Evolutionary conservation across 2,329 filamentous ascomycete species (phyloP).

Genomic region (Massarina eburnea): DNA sequence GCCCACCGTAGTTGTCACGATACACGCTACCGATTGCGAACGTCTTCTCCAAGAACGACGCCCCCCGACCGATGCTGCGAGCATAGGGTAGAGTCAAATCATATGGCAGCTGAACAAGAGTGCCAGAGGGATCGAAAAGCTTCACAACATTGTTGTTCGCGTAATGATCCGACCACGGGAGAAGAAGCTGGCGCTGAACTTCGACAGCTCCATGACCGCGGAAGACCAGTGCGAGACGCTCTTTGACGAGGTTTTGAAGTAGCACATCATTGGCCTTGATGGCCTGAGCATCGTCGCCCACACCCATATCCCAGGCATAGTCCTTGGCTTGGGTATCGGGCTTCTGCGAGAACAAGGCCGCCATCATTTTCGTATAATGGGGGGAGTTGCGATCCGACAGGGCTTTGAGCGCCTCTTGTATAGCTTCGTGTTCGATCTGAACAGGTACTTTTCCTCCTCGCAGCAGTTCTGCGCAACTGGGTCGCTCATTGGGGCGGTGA

Average conservation of each 20-base stretch:
- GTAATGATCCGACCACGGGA: constrained; percentile 83
- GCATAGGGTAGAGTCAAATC: constrained; percentile 90
- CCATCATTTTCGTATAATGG: constrained; percentile 86
- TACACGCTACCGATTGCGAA: constrained; percentile 90
- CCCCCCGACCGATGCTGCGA: constrained; percentile 74
- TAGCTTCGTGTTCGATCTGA: constrained; percentile 89
- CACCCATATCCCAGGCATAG: constrained; percentile 51
- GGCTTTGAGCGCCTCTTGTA: constrained; percentile 78
- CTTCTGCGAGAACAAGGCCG: constrained; percentile 73
- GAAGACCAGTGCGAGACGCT: constrained; percentile 76
- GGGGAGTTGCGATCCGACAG: constrained; percentile 81
- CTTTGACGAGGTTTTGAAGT: constrained; percentile 72
- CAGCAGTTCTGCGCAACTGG: constrained; percentile 78
- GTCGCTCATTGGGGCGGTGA: constrained; percentile 79
- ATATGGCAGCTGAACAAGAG: constrained; percentile 89
- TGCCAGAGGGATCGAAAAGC: constrained; percentile 79
- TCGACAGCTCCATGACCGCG: constrained; percentile 88
- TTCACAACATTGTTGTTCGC: constrained; percentile 69
- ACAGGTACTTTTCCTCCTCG: constrained; percentile 85
- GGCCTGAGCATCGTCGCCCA: constrained; percentile 26
- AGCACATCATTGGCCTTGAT: constrained; percentile 60
- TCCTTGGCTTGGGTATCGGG: constrained; percentile 79
- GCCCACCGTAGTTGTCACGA: constrained; percentile 75
- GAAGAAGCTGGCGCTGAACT: constrained; percentile 70
- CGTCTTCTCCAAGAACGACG: constrained; percentile 68